These are phyloP conservation scores for Coemansia sp. DNA, from an alignment of 192 early-diverging fungal species.

Conservation along the genomic window DNA sequence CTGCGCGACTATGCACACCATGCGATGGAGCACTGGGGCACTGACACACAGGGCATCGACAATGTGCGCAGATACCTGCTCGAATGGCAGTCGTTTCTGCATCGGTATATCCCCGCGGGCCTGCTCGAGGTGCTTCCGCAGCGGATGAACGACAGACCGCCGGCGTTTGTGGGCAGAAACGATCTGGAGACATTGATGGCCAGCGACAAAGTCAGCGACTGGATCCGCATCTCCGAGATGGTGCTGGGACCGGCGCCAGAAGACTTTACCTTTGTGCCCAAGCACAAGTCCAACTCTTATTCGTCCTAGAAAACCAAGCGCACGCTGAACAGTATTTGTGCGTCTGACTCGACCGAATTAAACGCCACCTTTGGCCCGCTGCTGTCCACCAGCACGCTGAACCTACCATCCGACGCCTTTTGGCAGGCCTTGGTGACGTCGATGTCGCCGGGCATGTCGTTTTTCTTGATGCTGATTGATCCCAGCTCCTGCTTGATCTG, in stretches of 20 bases:
- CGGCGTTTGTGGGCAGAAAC: slow-evolving; percentile 77
- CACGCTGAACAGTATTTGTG: slow-evolving; percentile 17
- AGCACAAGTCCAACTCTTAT: slow-evolving; percentile 89
- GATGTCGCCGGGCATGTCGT: slow-evolving; percentile 11
- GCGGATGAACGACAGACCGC: slow-evolving; percentile 87
- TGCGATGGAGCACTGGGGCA: slow-evolving; percentile 97
- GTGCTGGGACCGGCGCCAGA: slow-evolving; percentile 85
- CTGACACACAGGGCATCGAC: slow-evolving; percentile 82
- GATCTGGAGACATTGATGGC: slow-evolving; percentile 96
- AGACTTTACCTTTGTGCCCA: slow-evolving; percentile 86
- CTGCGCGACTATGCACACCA: slow-evolving; percentile 74
- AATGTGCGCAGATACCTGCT: slow-evolving; percentile 74
- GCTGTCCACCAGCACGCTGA: slow-evolving; percentile 36
- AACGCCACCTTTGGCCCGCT: slow-evolving; percentile 22
- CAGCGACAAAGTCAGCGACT: slow-evolving; percentile 70
- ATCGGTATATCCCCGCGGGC: slow-evolving; percentile 87
- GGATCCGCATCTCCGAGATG: slow-evolving; percentile 92
- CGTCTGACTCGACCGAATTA: slow-evolving; percentile 16
- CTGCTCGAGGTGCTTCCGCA: slow-evolving; percentile 91
- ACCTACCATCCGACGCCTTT: slow-evolving; percentile 16
- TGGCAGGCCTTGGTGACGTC: slow-evolving; percentile 30
- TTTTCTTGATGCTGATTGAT: not conserved
- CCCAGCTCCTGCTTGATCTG: slow-evolving; percentile 2
- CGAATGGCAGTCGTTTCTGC: slow-evolving; percentile 75
- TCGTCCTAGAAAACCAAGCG: slow-evolving; percentile 34